These are phyloP conservation scores for Monascus purpureus DNA, from an alignment of 495 filamentous ascomycete genomes.

Conservation along the genomic window DNA sequence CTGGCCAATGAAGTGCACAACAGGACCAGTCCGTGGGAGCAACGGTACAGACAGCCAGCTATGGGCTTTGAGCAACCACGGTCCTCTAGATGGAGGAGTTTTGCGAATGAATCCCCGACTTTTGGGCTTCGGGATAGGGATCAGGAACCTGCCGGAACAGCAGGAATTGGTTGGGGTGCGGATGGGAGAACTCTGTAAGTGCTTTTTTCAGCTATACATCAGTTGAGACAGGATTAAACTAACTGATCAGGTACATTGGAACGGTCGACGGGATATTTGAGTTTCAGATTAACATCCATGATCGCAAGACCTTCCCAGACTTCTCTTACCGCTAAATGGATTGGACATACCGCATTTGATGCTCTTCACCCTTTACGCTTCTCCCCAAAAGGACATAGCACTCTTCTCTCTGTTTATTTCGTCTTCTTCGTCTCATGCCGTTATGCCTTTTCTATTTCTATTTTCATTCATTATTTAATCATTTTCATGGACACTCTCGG, in stretches of 20 bases:
- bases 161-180: conserved; percentile 56
- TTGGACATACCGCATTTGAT: conserved; percentile 4
- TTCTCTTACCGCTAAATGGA: conserved; percentile 38
- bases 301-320: conserved; percentile 50
- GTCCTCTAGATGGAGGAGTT: conserved; percentile 29
- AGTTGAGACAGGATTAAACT: too few species aligned
- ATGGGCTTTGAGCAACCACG: conserved; percentile 22
- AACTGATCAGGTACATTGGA: conserved; percentile 47
- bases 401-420: too few species aligned
- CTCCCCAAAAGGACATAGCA: too few species aligned
- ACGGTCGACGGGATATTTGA: conserved; percentile 64
- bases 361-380: conserved; percentile 1
- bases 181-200: conserved; percentile 60
- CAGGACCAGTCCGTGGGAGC: conserved; percentile 18
- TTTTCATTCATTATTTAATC: too few species aligned
- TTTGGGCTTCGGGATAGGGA: conserved; percentile 20
- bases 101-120: conserved; percentile 28
- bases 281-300: conserved; percentile 50
- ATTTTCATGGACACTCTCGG: too few species aligned
- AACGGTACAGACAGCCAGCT: conserved; percentile 20
- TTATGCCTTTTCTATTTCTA: too few species aligned
- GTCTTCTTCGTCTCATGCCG: too few species aligned
- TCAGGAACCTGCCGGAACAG: conserved; percentile 36
- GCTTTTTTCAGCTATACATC: too few species aligned
- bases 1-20: conserved; percentile 23